Conservation (phyloP, 371 early-diverging fungal species). For the Mortierella polycephala region DNA sequence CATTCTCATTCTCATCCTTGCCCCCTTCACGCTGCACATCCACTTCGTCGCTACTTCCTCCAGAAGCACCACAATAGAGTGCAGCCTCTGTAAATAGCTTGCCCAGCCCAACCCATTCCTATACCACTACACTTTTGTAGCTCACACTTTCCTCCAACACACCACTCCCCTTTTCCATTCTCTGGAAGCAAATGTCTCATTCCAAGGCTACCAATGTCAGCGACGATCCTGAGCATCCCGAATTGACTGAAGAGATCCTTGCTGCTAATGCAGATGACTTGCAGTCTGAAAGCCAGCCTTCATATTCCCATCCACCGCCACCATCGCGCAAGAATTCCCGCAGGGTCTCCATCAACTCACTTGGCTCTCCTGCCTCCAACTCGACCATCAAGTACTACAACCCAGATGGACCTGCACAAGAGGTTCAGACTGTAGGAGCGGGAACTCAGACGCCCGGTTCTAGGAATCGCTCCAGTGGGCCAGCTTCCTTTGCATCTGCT, state of each 20-base stretch:
- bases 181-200: conserved; percentile 33
- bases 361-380: conserved; percentile 29
- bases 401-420: conserved; percentile 7
- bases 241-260: conserved; percentile 29
- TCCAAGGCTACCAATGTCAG: conserved; percentile 25
- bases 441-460: conserved; percentile 5
- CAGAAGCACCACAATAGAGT: not conserved
- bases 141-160: not conserved
- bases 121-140: too few relatives aligned
- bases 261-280: conserved; percentile 24
- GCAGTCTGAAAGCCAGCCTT: conserved; percentile 1
- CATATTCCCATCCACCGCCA: conserved; percentile 12
- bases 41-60: not conserved
- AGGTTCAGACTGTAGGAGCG: conserved; percentile 5
- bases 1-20: not conserved
- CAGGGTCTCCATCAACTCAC: conserved; percentile 47
- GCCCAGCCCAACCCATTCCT: not conserved
- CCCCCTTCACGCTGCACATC: not conserved
- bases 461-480: conserved; percentile 5
- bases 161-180: not conserved
- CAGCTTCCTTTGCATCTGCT: conserved; percentile 7
- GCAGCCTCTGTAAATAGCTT: not conserved
- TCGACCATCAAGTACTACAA: conserved; percentile 41
- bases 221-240: conserved; percentile 48
- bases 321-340: conserved; percentile 27